These are phyloP conservation scores for Aspergillus bridgeri DNA, from an alignment of 495 filamentous ascomycete species.

Conservation along the genomic window DNA sequence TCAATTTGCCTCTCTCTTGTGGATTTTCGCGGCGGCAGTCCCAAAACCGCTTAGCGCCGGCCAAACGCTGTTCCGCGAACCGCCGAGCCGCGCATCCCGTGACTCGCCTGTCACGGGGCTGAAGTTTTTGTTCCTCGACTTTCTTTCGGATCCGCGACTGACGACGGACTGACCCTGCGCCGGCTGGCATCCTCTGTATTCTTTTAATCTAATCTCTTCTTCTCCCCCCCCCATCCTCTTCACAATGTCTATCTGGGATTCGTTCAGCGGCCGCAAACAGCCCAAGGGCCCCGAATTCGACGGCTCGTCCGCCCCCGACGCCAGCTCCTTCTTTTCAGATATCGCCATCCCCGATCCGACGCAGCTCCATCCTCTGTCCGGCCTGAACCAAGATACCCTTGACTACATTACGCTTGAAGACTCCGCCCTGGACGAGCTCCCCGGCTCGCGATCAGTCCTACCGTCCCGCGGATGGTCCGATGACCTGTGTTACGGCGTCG, in stretches of 20 bases:
- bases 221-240: constrained; percentile 3
- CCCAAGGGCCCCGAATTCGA: constrained; percentile 62
- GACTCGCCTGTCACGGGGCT: constrained; percentile 36
- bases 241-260: constrained; percentile 82
- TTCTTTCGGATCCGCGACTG: constrained; percentile 11
- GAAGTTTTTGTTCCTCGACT: constrained; percentile 40
- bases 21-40: constrained; percentile 29
- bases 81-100: constrained; percentile 7
- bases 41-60: constrained; percentile 30
- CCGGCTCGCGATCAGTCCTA: constrained; percentile 77
- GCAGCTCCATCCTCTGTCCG: constrained; percentile 87
- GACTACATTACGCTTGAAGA: constrained; percentile 95
- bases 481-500: constrained; percentile 96
- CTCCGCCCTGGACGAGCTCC: constrained; percentile 80
- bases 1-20: constrained; percentile 20
- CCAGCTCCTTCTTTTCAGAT: constrained; percentile 72
- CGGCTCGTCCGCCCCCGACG: constrained; percentile 67
- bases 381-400: constrained; percentile 84
- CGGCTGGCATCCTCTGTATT: constrained; percentile 17
- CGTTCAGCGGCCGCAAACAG: constrained; percentile 78
- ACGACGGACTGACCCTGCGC: background rate
- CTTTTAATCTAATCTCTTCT: constrained; percentile 24
- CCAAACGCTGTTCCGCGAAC: constrained; percentile 20
- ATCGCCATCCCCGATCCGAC: constrained; percentile 76
- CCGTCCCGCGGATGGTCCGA: constrained; percentile 97